phyloP scores from a whole-genome alignment of 2,329 filamentous ascomycete species.

The Pyrenochaeta sp. region DNA sequence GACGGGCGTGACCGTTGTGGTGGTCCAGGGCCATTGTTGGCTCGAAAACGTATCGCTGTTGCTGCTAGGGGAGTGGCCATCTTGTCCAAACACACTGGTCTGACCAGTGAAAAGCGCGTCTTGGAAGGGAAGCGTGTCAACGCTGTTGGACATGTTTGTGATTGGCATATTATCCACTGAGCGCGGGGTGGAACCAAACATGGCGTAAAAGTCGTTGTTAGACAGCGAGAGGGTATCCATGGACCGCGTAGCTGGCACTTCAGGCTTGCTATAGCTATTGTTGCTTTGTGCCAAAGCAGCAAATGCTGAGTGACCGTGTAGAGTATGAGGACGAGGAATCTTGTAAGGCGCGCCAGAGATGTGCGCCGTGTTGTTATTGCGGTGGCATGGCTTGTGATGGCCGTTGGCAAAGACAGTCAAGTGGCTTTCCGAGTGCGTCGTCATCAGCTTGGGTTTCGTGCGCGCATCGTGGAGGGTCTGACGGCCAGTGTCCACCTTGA shows the following conservation, averaged over 20 bases:
- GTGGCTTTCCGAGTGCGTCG: slow-evolving; percentile 66
- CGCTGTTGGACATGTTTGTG: slow-evolving; percentile 36
- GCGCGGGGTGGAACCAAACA: slow-evolving; percentile 45
- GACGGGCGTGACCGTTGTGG: slow-evolving; percentile 33
- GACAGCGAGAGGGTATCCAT: slow-evolving; percentile 49
- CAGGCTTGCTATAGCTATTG: slow-evolving; percentile 33
- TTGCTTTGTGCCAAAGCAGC: slow-evolving; percentile 34
- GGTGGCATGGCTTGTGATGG: slow-evolving; percentile 71
- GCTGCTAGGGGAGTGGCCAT: slow-evolving; percentile 46
- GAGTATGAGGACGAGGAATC: slow-evolving; percentile 58
- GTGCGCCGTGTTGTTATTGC: slow-evolving; percentile 70
- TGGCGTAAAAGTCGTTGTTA: slow-evolving; percentile 47
- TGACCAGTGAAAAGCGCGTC: slow-evolving; percentile 41
- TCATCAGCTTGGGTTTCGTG: slow-evolving; percentile 64
- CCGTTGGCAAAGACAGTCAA: slow-evolving; percentile 70
- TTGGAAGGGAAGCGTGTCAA: slow-evolving; percentile 40
- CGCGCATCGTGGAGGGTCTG: slow-evolving; percentile 56
- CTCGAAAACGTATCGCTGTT: slow-evolving; percentile 42
- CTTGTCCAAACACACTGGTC: slow-evolving; percentile 35
- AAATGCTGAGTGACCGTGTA: slow-evolving; percentile 45
- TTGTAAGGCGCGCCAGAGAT: slow-evolving; percentile 70
- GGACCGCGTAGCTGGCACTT: slow-evolving; percentile 37
- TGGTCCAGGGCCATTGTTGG: slow-evolving; percentile 47
- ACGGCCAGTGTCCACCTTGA: slow-evolving; percentile 54
- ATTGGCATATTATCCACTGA: slow-evolving; percentile 36